phyloP scores from a whole-genome alignment of 441 rosid species.

The Corymbia citriodora region DNA sequence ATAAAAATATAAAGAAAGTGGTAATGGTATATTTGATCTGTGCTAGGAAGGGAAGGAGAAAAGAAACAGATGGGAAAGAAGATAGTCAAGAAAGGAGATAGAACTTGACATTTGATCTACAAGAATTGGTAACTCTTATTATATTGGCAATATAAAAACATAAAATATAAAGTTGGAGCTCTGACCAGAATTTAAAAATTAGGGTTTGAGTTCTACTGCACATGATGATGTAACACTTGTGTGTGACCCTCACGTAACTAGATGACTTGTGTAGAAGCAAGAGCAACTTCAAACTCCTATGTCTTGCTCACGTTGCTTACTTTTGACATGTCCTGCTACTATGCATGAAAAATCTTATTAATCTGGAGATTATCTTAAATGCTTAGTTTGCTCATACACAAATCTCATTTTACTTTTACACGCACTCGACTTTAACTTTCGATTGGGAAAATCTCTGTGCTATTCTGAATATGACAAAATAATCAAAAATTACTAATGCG shows the following conservation, averaged over 20 bases:
- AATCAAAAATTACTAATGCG: not conserved
- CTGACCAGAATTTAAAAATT: not conserved
- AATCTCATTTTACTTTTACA: not conserved
- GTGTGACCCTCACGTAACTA: not conserved
- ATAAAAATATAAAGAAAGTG: not conserved
- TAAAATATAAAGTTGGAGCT: not conserved
- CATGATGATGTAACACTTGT: not conserved
- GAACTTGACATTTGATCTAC: not conserved
- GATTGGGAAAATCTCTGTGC: fast-evolving
- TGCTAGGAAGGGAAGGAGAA: not conserved
- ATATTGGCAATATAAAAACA: not conserved
- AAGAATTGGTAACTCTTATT: not conserved
- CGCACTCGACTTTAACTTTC: not conserved
- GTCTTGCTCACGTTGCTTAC: not conserved
- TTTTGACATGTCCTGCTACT: not conserved
- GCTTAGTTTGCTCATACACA: not conserved
- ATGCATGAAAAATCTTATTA: not conserved
- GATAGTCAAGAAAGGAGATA: not conserved
- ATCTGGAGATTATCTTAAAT: not conserved
- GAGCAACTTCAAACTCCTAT: not conserved
- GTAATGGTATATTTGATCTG: not conserved
- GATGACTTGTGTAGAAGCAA: not conserved
- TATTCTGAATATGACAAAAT: not conserved
- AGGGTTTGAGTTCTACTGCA: not conserved
- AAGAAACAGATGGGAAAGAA: not conserved